phyloP scores from a whole-genome alignment of 257 asterid species.

The Nicotiana otophora region DNA sequence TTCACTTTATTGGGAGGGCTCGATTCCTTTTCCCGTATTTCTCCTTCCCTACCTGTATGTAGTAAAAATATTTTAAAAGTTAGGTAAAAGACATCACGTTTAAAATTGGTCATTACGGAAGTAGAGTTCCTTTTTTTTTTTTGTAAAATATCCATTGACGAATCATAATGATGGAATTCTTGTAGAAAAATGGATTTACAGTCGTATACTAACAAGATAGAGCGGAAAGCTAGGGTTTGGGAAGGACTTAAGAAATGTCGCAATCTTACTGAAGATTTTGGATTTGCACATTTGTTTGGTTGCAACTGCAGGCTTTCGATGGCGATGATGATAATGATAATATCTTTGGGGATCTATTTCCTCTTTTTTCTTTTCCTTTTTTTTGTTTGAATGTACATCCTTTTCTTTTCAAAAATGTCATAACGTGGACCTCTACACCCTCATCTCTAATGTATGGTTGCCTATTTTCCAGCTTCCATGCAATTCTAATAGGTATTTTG shows the following conservation, averaged over 20 bases:
- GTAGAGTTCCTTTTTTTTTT: too few relatives aligned
- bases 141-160: too few relatives aligned
- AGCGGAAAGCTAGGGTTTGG: neutral
- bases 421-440: neutral
- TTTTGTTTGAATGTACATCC: neutral
- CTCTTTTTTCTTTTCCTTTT: rapidly evolving
- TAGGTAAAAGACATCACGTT: too few relatives aligned
- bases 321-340: neutral
- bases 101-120: too few relatives aligned
- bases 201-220: neutral
- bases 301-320: neutral
- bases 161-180: too few relatives aligned
- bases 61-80: too few relatives aligned
- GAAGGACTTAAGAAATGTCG: neutral
- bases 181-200: too few relatives aligned
- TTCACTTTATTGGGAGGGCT: too few relatives aligned
- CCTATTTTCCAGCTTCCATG: neutral
- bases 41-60: too few relatives aligned
- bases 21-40: too few relatives aligned
- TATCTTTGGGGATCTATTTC: neutral
- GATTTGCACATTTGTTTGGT: neutral
- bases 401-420: neutral
- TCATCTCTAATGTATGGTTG: slow-evolving; percentile 3
- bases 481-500: neutral
- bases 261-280: neutral